Base-by-base conservation (phyloP, 371 early-diverging fungal species). In the Conidiobolus coronatus region DNA sequence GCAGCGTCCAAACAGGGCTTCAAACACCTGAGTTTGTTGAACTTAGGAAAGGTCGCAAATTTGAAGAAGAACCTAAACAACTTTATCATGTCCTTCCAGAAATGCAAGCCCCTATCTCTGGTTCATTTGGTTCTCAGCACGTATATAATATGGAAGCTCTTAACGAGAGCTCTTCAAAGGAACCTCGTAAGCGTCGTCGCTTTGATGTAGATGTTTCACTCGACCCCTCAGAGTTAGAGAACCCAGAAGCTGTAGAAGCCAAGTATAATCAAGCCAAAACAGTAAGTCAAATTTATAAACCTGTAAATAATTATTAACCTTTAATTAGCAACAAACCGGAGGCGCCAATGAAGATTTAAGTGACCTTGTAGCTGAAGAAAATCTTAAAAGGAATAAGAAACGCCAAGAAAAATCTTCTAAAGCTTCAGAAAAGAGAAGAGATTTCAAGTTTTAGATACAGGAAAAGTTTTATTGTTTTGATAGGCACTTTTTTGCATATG, bases 91-190 rank as follows among this genome's bases (percentile, higher is more conserved):
- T 94, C n/a, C 54, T 94, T 41, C 86, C 83, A 13, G 78, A 90
- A 57, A 70, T 73, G 33, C 70, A 76, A 40, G 72, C 75, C 43
- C 58, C 66, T n/a, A 70, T 82, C 37, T 61, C 67, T 3, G 91
- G 87, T 7, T 83, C 91, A 54, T 90, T 94, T 93, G 95, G 89
- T 29, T 84, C 86, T 40, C 80, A 85, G 55, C 87, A 86, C 55
- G 79, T 80, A 9, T 94, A 94, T 52, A 86, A 90, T 52, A 45
- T 91, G 40, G 57, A 75, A 14, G 53, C 63, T 2, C 58, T 67
- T 0, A 52, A 58, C 12, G 58, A 59, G 14, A n/a, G 52, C 19
- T 49, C 55, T 1, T 17, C 19, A 48, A 47, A 50, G 21, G 50
- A 52, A 41, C 59, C 70, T 59, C 70, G 75, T 48, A 75, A 73